Evolutionary conservation across 2,329 filamentous ascomycete species (phyloP), one percentile per base, ranked within the genome.

Genomic region (Cercospora sp.): DNA sequence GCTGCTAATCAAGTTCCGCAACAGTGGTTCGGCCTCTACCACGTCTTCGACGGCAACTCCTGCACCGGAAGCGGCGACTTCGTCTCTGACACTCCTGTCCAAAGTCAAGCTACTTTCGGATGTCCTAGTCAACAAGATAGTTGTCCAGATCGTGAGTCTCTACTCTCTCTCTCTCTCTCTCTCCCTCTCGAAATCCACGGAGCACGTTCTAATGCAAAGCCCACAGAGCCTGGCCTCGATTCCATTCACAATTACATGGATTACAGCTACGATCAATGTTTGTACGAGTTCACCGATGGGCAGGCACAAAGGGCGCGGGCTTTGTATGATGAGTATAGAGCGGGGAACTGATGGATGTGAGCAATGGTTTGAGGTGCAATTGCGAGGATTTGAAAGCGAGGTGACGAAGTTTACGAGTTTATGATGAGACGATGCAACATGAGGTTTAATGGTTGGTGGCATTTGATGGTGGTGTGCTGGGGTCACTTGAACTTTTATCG

Each of bases 181-280:
- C 8, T 31, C 8, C 30, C 45, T 7, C 42, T 10, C 6, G 12
- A 12, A 12, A 51, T 13, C 9, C 6, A 6, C 9, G 7, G 23
- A 13, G 10, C 4, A 53, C 12, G 4, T 51, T 28, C 48, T 53
- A 28, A 53, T 12, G 20, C 20, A 16, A 16, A 26, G 13, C 36
- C 16, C 16, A 39, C 48, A 55, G 48, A 55, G 16, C 48, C 48
- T 8, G 67, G 65, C 30, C 9, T 77, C 39, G 85, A 87, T 75
- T 79, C 82, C 5, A 83, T 87, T 57, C 82, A 84, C 67, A 85
- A 87, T 71, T 86, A 82, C 70, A 87, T 87, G 84, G 69, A 81
- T 67, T 81, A 71, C 42, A 67, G 63, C 63, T 69, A 63, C 30
- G 72, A 72, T 28, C 42, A 59, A n/a, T 73, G 72, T 55, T 39